phyloP scores from a whole-genome alignment of 164 flowering plant species.

The Magnolia sinica region DNA sequence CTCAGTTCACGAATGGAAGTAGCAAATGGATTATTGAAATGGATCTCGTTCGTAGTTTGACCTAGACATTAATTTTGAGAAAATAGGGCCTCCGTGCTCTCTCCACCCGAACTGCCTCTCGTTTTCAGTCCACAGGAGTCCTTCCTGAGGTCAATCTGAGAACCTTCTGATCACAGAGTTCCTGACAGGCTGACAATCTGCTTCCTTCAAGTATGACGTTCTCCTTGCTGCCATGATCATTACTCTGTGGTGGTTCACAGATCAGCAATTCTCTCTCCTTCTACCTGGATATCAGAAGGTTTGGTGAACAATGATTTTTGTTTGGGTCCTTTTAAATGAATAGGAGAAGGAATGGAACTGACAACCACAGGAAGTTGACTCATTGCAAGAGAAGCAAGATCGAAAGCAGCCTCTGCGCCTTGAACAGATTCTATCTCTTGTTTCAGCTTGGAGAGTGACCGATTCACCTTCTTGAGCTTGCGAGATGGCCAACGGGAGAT shows the following conservation, averaged over 20 bases:
- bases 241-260: slow-evolving; percentile 26
- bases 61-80: slow-evolving; percentile 78
- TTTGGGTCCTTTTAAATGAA: slow-evolving; percentile 35
- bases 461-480: slow-evolving; percentile 91
- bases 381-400: slow-evolving; percentile 46
- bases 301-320: slow-evolving; percentile 28
- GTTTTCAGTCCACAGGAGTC: slow-evolving; percentile 36
- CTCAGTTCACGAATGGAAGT: slow-evolving; percentile 26
- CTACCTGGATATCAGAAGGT: slow-evolving; percentile 31
- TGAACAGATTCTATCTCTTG: slow-evolving; percentile 90
- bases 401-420: slow-evolving; percentile 73
- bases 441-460: slow-evolving; percentile 85
- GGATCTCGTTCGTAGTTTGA: slow-evolving; percentile 44
- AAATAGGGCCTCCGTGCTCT: slow-evolving; percentile 60
- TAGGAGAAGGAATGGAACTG: slow-evolving; percentile 59
- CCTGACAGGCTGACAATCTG: slow-evolving; percentile 22
- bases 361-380: slow-evolving; percentile 62
- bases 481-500: slow-evolving; percentile 98
- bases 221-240: slow-evolving; percentile 25
- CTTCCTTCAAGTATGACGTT: slow-evolving; percentile 21
- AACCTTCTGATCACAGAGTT: slow-evolving; percentile 19
- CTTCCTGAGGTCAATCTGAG: slow-evolving; percentile 21
- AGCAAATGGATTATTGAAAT: slow-evolving; percentile 23
- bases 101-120: slow-evolving; percentile 51
- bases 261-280: slow-evolving; percentile 24